A percentile compares a stretch with the other conserved stretches of the same genome.
Conservation (phyloP, 2,329 filamentous ascomycete species). For the Neonectria neomacrospora region DNA sequence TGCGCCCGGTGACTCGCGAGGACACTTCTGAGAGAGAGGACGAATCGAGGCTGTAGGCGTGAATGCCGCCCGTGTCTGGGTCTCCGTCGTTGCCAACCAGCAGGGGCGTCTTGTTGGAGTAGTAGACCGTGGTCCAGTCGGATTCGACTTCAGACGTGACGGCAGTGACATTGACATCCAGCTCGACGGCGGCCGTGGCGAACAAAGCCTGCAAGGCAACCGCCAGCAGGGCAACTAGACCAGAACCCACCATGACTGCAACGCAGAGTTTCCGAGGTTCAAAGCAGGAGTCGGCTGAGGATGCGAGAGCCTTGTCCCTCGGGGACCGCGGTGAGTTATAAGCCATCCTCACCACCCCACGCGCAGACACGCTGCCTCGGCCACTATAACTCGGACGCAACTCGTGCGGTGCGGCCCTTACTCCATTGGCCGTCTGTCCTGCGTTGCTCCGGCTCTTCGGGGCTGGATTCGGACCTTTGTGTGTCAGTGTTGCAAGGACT, state of each 20-base stretch:
- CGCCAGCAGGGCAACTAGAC: constrained; percentile 37
- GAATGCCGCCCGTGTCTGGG: constrained; percentile 56
- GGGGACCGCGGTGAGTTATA: constrained; percentile 25
- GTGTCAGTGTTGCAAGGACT: background rate
- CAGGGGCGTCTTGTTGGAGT: constrained; percentile 48
- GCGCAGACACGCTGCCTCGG: background rate
- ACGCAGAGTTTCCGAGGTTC: constrained; percentile 20
- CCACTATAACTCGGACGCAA: constrained; percentile 2
- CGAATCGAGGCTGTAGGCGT: constrained; percentile 49
- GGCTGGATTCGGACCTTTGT: background rate
- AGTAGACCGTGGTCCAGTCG: constrained; percentile 55
- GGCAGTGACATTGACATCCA: constrained; percentile 48
- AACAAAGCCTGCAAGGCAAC: constrained; percentile 32
- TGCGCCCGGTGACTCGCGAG: constrained; percentile 53
- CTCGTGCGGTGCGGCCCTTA: constrained; percentile 14
- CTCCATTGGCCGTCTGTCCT: constrained; percentile 20
- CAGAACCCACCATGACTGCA: constrained; percentile 36
- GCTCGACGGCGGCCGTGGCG: constrained; percentile 31
- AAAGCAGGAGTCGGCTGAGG: constrained; percentile 4
- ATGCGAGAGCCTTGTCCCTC: constrained; percentile 1
- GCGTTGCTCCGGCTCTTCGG: background rate
- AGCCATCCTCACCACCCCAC: constrained; percentile 14
- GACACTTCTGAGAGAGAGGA: constrained; percentile 47
- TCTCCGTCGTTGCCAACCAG: constrained; percentile 60
- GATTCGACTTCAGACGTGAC: constrained; percentile 53